Percentiles rank a stretch among this genome's conserved stretches.
These are phyloP conservation scores for Botrytis medusae DNA, from an alignment of 2,329 filamentous ascomycete genomes.

Conservation along the genomic window DNA sequence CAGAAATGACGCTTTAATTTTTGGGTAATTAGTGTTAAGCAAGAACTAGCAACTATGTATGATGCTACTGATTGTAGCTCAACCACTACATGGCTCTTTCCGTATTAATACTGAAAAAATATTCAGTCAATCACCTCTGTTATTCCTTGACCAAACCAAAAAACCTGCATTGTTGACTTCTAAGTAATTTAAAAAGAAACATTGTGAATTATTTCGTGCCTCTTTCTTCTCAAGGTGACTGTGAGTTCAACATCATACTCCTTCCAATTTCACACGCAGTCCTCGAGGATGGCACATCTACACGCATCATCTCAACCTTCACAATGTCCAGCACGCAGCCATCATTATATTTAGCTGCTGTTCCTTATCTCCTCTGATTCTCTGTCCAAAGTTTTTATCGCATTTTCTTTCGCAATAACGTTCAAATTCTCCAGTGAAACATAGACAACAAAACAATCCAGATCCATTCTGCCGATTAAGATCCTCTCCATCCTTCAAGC, in stretches of 20 bases:
- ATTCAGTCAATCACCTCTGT: too few species aligned
- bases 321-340: background rate
- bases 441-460: background rate
- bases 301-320: background rate
- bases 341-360: background rate
- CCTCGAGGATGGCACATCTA: too few species aligned
- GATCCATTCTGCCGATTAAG: background rate
- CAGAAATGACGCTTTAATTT: background rate
- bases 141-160: background rate
- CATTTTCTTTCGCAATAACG: background rate
- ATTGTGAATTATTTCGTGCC: background rate
- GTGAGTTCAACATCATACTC: background rate
- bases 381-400: background rate
- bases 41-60: background rate
- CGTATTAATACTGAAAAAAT: too few species aligned
- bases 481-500: background rate
- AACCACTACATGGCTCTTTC: background rate
- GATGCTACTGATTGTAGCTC: background rate
- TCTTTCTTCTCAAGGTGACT: background rate
- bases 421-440: background rate
- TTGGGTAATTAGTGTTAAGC: background rate
- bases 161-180: background rate
- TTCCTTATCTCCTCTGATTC: too few species aligned
- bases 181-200: background rate
- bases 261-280: background rate